Percentiles rank a stretch among this genome's conserved stretches.
phyloP scores from a whole-genome alignment of 2,329 filamentous ascomycete genomes.

The Calonectria pteridis region DNA sequence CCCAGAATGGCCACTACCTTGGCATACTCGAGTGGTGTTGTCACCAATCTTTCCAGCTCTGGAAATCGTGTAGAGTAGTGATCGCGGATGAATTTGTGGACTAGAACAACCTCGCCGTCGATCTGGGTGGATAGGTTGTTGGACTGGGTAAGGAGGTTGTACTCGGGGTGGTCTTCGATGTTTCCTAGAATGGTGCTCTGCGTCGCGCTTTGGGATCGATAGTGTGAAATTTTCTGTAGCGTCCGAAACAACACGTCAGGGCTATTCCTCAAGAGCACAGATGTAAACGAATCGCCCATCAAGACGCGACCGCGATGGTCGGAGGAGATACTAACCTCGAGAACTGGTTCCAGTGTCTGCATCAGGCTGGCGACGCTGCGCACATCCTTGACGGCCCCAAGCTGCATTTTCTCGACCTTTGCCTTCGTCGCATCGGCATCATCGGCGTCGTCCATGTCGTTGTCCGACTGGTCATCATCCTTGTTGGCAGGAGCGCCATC shows the following conservation, averaged over 20 bases:
- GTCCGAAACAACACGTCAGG: slow-evolving; percentile 72
- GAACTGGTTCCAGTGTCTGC: slow-evolving; percentile 82
- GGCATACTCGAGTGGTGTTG: slow-evolving; percentile 93
- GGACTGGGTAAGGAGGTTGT: slow-evolving; percentile 87
- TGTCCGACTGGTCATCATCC: slow-evolving; percentile 63
- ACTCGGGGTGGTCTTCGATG: slow-evolving; percentile 92
- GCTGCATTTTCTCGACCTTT: slow-evolving; percentile 85
- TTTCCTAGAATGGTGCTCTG: slow-evolving; percentile 79
- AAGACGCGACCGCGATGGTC: slow-evolving; percentile 39
- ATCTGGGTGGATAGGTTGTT: slow-evolving; percentile 93
- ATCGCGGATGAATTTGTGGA: slow-evolving; percentile 97
- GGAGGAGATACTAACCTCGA: slow-evolving; percentile 76
- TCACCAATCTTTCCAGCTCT: slow-evolving; percentile 89
- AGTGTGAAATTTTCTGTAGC: slow-evolving; percentile 82
- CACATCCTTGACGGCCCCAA: slow-evolving; percentile 80
- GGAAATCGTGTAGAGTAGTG: slow-evolving; percentile 96
- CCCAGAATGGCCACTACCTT: slow-evolving; percentile 94
- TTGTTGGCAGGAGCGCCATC: slow-evolving; percentile 54
- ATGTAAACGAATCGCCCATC: slow-evolving; percentile 71
- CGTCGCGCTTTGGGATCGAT: slow-evolving; percentile 76
- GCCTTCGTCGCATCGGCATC: slow-evolving; percentile 79
- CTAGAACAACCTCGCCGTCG: slow-evolving; percentile 89
- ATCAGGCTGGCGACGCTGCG: slow-evolving; percentile 84
- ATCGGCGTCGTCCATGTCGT: slow-evolving; percentile 63
- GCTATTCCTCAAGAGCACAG: slow-evolving; percentile 65